Evolutionary conservation across 192 early-diverging fungal species (phyloP), one percentile per base, ranked within the genome.

Genomic region (Backusella liffmaniae): DNA sequence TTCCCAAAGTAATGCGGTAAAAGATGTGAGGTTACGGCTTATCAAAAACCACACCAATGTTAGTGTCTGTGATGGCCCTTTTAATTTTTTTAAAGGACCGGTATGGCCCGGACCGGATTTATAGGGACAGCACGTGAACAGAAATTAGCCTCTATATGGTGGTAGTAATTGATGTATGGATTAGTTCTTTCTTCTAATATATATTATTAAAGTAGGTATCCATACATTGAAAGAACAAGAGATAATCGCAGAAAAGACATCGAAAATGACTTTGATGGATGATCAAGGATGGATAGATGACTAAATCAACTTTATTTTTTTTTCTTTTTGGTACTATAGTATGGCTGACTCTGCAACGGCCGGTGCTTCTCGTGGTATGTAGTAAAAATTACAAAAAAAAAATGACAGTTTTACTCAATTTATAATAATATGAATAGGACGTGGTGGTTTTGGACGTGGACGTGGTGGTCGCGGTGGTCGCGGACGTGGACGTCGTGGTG

Each of bases 401-500:
- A 56, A 23, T 62, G 29, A 16, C 59, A 32, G 66, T 75, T 30
- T 30, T 26, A 10, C 4, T 72, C 36, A 68, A 69, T 30, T 13
- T 7, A 8, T 21, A 2, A 53, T 53, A 21, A 5, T 7, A 18
- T 53, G 0, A 21, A 49, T 77, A 87, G 90, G 89, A 87, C 88
- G 91, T 88, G 89, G 94, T 79, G 94, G 94, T 85, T 91, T 91
- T 85, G 91, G 93, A 80, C 90, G 93, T 84, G 91, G 91, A 75
- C 88, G 93, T 78, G 88, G 91, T 73, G 87, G 91, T 82, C 88
- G 87, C 77, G 83, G 96, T 80, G 91, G 94, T 73, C 87, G 91
- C 77, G 89, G 93, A 82, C 89, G 94, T 82, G 91, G 96, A 77
- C 90, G 94, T 86, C 92, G 93, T 83, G 91, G 91, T 73, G 96